These are phyloP conservation scores for Usnea hakonensis DNA, from an alignment of 495 filamentous ascomycete genomes.

Conservation along the genomic window DNA sequence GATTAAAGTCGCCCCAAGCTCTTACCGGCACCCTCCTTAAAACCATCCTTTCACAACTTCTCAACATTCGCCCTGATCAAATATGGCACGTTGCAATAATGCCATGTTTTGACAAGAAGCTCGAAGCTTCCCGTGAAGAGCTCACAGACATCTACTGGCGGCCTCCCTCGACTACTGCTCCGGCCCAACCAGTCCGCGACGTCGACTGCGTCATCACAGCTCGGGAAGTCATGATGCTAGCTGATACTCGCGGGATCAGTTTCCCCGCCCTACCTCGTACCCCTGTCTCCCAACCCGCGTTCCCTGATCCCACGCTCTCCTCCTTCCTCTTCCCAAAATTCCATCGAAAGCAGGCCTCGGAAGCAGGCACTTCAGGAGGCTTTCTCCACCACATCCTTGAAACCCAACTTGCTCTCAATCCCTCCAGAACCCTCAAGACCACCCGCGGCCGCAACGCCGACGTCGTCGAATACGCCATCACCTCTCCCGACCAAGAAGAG, in stretches of 20 bases:
- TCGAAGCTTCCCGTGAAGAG: constrained; percentile 89
- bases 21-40: constrained; percentile 84
- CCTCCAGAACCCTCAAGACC: constrained; percentile 57
- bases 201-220: constrained; percentile 97
- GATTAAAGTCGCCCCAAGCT: constrained; percentile 89
- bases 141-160: constrained; percentile 76
- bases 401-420: constrained; percentile 58
- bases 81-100: constrained; percentile 94
- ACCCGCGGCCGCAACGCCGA: constrained; percentile 80
- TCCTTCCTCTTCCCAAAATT: constrained; percentile 57
- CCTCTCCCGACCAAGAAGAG: constrained; percentile 40
- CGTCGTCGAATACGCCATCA: constrained; percentile 72
- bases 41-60: constrained; percentile 61
- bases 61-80: constrained; percentile 63
- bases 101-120: constrained; percentile 99
- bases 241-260: constrained; percentile 64
- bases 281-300: constrained; percentile 35
- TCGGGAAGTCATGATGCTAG: constrained; percentile 83
- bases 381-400: constrained; percentile 76
- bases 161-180: constrained; percentile 2
- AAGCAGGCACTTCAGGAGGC: constrained; percentile 74
- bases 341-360: constrained; percentile 30
- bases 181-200: constrained; percentile 57
- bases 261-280: constrained; percentile 59
- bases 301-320: constrained; percentile 63